Conservation (phyloP, 345 rosid species). For the Murraya paniculata region DNA sequence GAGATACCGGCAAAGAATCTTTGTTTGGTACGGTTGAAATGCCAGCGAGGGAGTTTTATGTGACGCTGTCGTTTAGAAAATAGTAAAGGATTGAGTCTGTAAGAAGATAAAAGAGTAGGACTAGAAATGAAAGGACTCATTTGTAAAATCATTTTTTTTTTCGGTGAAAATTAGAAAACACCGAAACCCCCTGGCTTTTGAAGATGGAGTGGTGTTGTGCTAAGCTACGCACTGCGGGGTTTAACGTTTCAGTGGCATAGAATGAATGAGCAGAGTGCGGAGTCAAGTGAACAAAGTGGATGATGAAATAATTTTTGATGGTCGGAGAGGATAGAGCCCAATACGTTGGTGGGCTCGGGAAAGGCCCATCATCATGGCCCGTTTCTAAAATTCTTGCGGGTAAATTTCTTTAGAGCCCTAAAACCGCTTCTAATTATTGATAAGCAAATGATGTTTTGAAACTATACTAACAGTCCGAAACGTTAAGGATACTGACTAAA, state of each 20-base stretch:
- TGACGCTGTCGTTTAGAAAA: slow-evolving; percentile 49
- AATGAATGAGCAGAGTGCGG: too few relatives aligned
- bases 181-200: not conserved
- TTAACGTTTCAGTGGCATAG: slow-evolving; percentile 5
- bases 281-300: not conserved
- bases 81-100: slow-evolving; percentile 69
- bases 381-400: not conserved
- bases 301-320: not conserved
- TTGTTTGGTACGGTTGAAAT: slow-evolving; percentile 12
- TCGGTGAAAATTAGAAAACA: not conserved
- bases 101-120: slow-evolving; percentile 48
- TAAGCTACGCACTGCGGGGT: not conserved
- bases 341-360: not conserved
- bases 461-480: too few relatives aligned
- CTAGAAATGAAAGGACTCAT: slow-evolving; percentile 41
- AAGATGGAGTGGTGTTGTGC: not conserved
- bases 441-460: too few relatives aligned
- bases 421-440: too few relatives aligned
- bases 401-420: not conserved
- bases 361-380: not conserved
- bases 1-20: slow-evolving; percentile 43
- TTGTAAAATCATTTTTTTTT: slow-evolving; percentile 31
- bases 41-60: slow-evolving; percentile 30
- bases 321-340: not conserved
- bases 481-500: too few relatives aligned